Conservation (phyloP, 257 asterid genomes). For the Solanum acaule region DNA sequence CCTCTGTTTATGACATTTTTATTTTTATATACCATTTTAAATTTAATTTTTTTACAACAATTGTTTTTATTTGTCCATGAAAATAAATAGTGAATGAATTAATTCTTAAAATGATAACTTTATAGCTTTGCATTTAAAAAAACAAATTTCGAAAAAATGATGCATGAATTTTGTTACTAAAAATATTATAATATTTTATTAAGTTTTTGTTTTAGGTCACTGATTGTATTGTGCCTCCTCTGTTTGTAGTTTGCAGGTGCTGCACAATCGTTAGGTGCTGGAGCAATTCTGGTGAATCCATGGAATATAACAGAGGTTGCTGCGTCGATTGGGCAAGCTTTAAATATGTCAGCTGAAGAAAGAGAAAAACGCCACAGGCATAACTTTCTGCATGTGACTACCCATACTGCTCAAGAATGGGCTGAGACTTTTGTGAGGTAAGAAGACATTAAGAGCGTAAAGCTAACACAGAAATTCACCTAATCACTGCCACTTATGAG, state of each 20-base stretch:
- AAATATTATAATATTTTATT: background rate
- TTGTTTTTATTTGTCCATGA: background rate
- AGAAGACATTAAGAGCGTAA: constrained; percentile 11
- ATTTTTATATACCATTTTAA: background rate
- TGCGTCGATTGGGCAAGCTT: constrained; percentile 51
- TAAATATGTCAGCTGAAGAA: constrained; percentile 76
- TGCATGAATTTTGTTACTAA: background rate
- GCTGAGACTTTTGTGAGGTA: constrained; percentile 94
- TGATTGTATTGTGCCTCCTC: background rate
- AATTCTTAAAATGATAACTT: background rate
- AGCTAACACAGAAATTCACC: background rate
- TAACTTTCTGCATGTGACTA: constrained; percentile 80
- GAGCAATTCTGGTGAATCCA: constrained; percentile 95
- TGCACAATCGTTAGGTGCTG: constrained; percentile 98
- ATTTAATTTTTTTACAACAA: background rate
- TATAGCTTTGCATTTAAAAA: background rate
- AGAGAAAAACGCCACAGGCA: constrained; percentile 90
- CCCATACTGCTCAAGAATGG: constrained; percentile 98
- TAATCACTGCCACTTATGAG: background rate
- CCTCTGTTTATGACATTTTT: background rate
- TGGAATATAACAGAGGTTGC: constrained; percentile 96
- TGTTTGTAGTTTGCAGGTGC: constrained; percentile 90
- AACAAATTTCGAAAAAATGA: background rate
- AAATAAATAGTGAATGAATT: background rate
- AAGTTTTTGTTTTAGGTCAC: background rate